Conservation (phyloP, 176 grass and related monocot species). For the Avena insularis region DNA sequence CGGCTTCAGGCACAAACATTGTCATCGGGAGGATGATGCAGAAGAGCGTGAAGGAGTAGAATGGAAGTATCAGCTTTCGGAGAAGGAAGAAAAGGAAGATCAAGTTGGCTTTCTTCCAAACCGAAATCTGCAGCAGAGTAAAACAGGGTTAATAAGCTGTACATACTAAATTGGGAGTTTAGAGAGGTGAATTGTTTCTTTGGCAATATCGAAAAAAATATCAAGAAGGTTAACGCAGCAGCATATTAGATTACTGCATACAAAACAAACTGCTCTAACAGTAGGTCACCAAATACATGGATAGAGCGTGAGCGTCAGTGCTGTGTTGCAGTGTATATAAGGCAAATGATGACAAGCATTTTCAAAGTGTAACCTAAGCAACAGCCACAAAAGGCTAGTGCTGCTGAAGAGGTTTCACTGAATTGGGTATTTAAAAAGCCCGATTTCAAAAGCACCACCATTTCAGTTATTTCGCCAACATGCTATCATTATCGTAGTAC, state of each 20-base stretch:
- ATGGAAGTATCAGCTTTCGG: constrained; percentile 89
- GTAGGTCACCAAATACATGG: not conserved
- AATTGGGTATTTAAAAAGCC: not conserved
- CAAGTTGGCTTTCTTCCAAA: constrained; percentile 96
- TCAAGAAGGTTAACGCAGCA: not conserved
- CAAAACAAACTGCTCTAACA: not conserved
- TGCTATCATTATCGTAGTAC: not conserved
- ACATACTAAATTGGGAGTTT: not conserved
- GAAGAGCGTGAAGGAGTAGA: constrained; percentile 99
- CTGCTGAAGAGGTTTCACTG: not conserved
- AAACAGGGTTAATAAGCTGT: not conserved
- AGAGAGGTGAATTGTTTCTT: not conserved
- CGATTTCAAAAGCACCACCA: not conserved
- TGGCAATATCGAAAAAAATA: not conserved
- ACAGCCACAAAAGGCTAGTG: not conserved
- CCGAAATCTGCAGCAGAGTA: constrained; percentile 65
- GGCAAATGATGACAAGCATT: constrained; percentile 33
- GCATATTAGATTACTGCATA: constrained; percentile 22
- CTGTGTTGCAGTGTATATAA: not conserved
- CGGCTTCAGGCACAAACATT: constrained; percentile 98
- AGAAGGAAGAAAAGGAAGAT: constrained; percentile 98
- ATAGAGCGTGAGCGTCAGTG: not conserved
- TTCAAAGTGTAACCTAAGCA: constrained; percentile 35
- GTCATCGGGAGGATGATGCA: constrained; percentile 99
- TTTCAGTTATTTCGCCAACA: constrained; percentile 1